These are phyloP conservation scores for Phoma herbarum DNA, from an alignment of 2,329 filamentous ascomycete genomes.

Conservation along the genomic window DNA sequence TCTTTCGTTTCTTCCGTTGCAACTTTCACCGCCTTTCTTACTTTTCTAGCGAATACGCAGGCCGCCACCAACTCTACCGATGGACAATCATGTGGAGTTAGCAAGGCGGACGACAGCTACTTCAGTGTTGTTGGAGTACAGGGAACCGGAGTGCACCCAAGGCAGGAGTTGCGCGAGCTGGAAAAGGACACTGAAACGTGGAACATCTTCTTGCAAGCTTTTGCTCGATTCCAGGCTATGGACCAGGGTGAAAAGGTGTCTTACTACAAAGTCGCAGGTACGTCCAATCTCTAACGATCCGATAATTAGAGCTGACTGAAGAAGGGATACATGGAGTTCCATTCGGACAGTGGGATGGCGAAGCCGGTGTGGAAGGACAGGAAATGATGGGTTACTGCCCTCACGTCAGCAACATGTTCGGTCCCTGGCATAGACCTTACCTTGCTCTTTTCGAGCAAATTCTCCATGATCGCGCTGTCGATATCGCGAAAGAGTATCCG, in stretches of 20 bases:
- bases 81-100: constrained; percentile 34
- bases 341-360: constrained; percentile 40
- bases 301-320: not conserved
- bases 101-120: constrained; percentile 35
- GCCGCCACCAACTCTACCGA: constrained; percentile 29
- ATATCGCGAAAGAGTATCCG: constrained; percentile 42
- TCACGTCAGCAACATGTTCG: constrained; percentile 43
- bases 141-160: constrained; percentile 39
- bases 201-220: constrained; percentile 46
- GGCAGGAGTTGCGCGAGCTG: constrained; percentile 42
- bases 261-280: constrained; percentile 46
- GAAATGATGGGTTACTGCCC: constrained; percentile 43
- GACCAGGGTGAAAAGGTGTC: constrained; percentile 43
- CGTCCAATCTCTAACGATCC: not conserved
- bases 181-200: constrained; percentile 43
- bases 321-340: constrained; percentile 46
- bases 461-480: constrained; percentile 41
- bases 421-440: constrained; percentile 46
- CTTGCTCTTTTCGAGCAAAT: constrained; percentile 46
- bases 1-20: constrained; percentile 35
- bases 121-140: constrained; percentile 47
- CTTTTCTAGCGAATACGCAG: constrained; percentile 26
- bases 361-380: constrained; percentile 32
- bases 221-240: constrained; percentile 45
- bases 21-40: constrained; percentile 29